Evolutionary conservation across 2,329 filamentous ascomycete species (phyloP).

Genomic region (Helotiales sp.): DNA sequence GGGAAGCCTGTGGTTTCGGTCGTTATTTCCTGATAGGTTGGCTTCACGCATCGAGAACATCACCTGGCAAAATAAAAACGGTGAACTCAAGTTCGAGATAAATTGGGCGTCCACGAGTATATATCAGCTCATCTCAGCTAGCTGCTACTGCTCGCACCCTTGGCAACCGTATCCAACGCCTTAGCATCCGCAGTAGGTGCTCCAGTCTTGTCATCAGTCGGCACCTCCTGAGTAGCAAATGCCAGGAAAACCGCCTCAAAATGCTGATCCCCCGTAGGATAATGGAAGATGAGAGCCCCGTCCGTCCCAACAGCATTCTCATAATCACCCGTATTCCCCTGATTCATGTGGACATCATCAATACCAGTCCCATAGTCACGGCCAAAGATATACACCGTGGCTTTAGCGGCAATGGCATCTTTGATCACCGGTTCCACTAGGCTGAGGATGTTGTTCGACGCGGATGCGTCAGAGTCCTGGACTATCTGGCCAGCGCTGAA

Average conservation of each 20-base stretch:
- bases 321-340: conserved; percentile 36
- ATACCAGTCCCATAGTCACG: conserved; percentile 38
- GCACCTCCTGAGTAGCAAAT: conserved; percentile 39
- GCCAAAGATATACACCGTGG: conserved; percentile 41
- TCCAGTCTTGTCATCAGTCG: conserved; percentile 34
- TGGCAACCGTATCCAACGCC: too few species aligned
- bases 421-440: conserved; percentile 37
- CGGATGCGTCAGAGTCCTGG: conserved; percentile 16
- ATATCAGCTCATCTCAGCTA: too few species aligned
- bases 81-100: too few species aligned
- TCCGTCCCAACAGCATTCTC: conserved; percentile 40
- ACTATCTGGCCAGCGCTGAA: conserved; percentile 20
- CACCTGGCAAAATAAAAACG: too few species aligned
- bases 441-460: conserved; percentile 36
- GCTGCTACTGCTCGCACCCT: too few species aligned
- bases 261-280: conserved; percentile 37
- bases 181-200: too few species aligned
- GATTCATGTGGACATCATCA: conserved; percentile 44
- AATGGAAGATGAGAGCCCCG: conserved; percentile 38
- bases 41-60: too few species aligned
- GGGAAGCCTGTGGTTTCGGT: too few species aligned
- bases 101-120: too few species aligned
- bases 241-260: conserved; percentile 42
- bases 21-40: too few species aligned
- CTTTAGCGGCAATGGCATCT: conserved; percentile 37